Evolutionary conservation across 2,329 filamentous ascomycete species (phyloP).

Genomic region (Dactylellina drechsleri): DNA sequence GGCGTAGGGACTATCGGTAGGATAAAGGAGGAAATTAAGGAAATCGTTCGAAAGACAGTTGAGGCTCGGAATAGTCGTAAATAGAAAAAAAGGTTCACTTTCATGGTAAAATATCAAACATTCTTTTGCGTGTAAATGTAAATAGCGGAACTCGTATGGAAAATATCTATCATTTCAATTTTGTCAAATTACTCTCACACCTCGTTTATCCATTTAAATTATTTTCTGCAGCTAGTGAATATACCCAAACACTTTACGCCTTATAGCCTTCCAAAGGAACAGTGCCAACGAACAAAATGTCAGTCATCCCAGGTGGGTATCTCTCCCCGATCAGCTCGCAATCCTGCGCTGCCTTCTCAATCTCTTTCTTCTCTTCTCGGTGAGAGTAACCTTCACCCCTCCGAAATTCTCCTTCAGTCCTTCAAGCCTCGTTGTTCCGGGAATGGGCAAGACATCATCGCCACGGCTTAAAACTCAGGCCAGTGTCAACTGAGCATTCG

Average conservation of each 20-base stretch:
- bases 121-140: conserved; percentile 12
- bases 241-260: neutral
- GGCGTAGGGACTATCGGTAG: conserved; percentile 73
- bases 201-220: too few relatives aligned
- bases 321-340: conserved; percentile 46
- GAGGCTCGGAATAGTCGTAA: conserved; percentile 21
- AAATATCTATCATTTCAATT: conserved; percentile 1
- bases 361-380: conserved; percentile 51
- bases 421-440: conserved; percentile 65
- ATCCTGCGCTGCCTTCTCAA: conserved; percentile 42
- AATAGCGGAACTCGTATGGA: neutral
- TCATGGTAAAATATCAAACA: conserved; percentile 12
- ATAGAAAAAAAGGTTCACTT: conserved; percentile 27
- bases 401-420: conserved; percentile 62
- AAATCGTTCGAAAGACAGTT: conserved; percentile 41
- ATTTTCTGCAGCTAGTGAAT: too few relatives aligned
- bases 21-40: conserved; percentile 72
- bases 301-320: conserved; percentile 32
- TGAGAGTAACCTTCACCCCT: conserved; percentile 27
- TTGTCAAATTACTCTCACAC: neutral
- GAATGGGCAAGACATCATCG: conserved; percentile 71
- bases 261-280: conserved; percentile 44
- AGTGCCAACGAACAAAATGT: conserved; percentile 46
- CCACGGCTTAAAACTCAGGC: conserved; percentile 73
- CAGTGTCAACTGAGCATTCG: conserved; percentile 69